Conservation (phyloP, 1,284 basidiomycete genomes). For the Singerocomus rubriflavus region DNA sequence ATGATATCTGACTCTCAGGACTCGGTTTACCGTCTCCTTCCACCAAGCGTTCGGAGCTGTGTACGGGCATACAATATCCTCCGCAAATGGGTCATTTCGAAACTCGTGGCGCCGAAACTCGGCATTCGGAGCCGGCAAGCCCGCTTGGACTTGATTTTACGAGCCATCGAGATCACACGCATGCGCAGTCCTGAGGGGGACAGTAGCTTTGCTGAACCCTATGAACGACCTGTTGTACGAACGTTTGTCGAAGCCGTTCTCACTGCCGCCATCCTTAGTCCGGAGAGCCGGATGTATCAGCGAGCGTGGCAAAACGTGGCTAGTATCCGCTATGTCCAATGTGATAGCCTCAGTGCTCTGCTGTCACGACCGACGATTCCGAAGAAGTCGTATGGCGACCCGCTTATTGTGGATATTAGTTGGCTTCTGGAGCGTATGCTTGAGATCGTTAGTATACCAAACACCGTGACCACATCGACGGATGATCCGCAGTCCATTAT, state of each 20-base stretch:
- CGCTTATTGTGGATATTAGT: constrained; percentile 69
- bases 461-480: constrained; percentile 56
- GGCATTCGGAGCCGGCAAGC: constrained; percentile 61
- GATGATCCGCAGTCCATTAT: constrained; percentile 57
- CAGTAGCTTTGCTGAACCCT: constrained; percentile 28
- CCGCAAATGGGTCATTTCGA: constrained; percentile 72
- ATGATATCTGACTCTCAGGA: constrained; percentile 70
- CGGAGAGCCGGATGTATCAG: constrained; percentile 69
- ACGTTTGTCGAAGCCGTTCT: constrained; percentile 76
- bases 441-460: constrained; percentile 70
- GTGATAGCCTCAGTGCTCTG: constrained; percentile 58
- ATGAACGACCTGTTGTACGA: constrained; percentile 58
- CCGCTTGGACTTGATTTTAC: constrained; percentile 67
- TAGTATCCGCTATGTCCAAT: constrained; percentile 49
- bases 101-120: constrained; percentile 58
- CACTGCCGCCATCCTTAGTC: constrained; percentile 66
- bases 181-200: constrained; percentile 50
- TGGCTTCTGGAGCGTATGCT: constrained; percentile 79
- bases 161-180: constrained; percentile 68
- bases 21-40: constrained; percentile 65
- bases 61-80: constrained; percentile 70
- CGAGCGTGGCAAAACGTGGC: constrained; percentile 74
- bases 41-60: constrained; percentile 68
- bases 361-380: constrained; percentile 49
- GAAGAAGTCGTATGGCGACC: constrained; percentile 43